Percentiles rank a stretch among this genome's conserved stretches.
Evolutionary conservation across 2,329 filamentous ascomycete species (phyloP).

Genomic region (Nigrospora sphaerica): DNA sequence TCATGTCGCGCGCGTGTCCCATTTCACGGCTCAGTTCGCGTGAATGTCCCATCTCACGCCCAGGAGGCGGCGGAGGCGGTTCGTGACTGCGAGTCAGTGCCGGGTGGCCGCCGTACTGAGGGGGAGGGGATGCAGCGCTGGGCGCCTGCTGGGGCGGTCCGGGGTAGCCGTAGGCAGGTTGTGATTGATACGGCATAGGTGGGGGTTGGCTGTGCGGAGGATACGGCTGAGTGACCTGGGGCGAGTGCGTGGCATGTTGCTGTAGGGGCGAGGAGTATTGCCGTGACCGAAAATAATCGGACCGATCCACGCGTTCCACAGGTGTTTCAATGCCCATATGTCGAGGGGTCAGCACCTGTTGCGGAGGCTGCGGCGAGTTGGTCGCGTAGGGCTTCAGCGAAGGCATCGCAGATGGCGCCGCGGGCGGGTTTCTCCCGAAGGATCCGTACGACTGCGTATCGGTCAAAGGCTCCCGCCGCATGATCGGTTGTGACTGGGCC

Average conservation of each 20-base stretch:
- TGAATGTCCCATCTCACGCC: not conserved
- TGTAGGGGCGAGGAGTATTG: slow-evolving; percentile 21
- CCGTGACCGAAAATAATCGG: slow-evolving; percentile 37
- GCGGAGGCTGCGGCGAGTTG: slow-evolving; percentile 38
- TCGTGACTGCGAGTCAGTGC: slow-evolving; percentile 36
- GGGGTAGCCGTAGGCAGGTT: slow-evolving; percentile 36
- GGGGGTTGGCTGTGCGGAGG: slow-evolving; percentile 29
- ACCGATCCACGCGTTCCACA: slow-evolving; percentile 27
- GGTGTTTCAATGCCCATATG: slow-evolving; percentile 33
- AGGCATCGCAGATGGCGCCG: slow-evolving; percentile 40
- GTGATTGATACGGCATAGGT: slow-evolving; percentile 34
- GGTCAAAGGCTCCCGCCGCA: slow-evolving; percentile 33
- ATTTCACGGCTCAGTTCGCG: slow-evolving; percentile 3
- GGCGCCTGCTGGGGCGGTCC: slow-evolving; percentile 30
- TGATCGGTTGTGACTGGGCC: slow-evolving; percentile 32
- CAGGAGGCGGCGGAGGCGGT: slow-evolving; percentile 17
- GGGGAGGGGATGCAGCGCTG: slow-evolving; percentile 42
- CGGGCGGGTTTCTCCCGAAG: slow-evolving; percentile 33
- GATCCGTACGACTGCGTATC: slow-evolving; percentile 37
- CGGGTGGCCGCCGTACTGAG: slow-evolving; percentile 46
- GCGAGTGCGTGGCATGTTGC: slow-evolving; percentile 33
- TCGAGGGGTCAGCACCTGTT: slow-evolving; percentile 38
- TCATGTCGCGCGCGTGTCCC: slow-evolving; percentile 3
- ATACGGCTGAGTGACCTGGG: slow-evolving; percentile 40
- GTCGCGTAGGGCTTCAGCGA: slow-evolving; percentile 46